Percentiles rank a stretch among this genome's conserved stretches.
Evolutionary conservation across 768 basidiomycete species (phyloP).

Genomic region (Albatrellus ellisii): DNA sequence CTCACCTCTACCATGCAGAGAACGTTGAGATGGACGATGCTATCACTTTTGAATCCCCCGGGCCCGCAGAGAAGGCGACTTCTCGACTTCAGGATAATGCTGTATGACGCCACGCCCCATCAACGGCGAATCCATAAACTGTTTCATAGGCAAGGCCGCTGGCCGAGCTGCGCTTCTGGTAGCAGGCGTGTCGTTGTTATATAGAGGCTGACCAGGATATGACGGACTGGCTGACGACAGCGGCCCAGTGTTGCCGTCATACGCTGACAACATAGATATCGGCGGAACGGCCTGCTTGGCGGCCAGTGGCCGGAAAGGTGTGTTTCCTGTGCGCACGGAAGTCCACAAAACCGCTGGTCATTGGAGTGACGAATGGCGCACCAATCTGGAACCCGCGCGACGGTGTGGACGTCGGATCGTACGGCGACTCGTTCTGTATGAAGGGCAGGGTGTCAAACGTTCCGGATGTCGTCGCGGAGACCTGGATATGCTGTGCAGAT

Average conservation of each 20-base stretch:
- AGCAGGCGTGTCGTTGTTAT: constrained; percentile 2
- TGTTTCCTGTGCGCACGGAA: background rate
- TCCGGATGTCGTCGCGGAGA: constrained; percentile 19
- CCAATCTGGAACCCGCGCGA: constrained; percentile 50
- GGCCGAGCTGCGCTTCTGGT: background rate
- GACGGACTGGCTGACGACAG: background rate
- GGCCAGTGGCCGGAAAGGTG: background rate
- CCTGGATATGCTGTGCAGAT: constrained; percentile 16
- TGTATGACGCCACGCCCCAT: background rate
- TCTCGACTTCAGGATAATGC: background rate
- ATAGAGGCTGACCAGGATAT: background rate
- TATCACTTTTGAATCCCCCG: background rate
- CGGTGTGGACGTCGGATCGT: constrained; percentile 71
- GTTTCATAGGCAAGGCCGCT: background rate
- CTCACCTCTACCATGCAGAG: too few species aligned
- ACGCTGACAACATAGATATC: background rate
- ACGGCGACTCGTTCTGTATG: constrained; percentile 36
- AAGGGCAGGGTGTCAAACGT: constrained; percentile 13
- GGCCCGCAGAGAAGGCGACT: background rate
- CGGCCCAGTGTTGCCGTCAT: background rate
- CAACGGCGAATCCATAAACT: constrained; percentile 2
- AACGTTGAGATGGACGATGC: too few species aligned
- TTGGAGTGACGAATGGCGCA: constrained; percentile 11
- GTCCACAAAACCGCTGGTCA: background rate
- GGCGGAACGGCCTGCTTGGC: background rate